Evolutionary conservation across 1,284 basidiomycete genomes (phyloP).

Genomic region (Pterulicium gracile): DNA sequence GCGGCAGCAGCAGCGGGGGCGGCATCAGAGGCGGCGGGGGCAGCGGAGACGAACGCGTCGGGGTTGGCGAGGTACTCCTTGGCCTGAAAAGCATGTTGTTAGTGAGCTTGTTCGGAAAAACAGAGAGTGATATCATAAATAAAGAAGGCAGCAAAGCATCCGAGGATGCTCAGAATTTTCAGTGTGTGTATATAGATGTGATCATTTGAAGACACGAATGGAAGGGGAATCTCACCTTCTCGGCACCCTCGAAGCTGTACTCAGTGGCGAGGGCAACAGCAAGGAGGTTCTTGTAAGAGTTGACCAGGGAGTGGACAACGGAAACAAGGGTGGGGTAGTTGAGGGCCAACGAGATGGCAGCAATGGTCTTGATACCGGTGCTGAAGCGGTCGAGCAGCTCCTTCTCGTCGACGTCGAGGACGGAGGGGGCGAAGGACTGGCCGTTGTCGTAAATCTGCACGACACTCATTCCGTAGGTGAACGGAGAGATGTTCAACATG

Average conservation of each 20-base stretch:
- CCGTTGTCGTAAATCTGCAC: constrained; percentile 90
- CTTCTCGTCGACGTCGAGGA: constrained; percentile 90
- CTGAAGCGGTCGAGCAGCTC: constrained; percentile 88
- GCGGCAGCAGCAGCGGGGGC: constrained; percentile 39
- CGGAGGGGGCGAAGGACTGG: constrained; percentile 82
- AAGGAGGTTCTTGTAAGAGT: constrained; percentile 98
- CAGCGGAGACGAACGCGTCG: constrained; percentile 84
- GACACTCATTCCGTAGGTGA: constrained; percentile 98
- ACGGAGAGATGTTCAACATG: constrained; percentile 98
- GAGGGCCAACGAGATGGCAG: constrained; percentile 90
- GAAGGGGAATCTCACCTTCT: constrained; percentile 58
- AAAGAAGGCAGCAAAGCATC: constrained; percentile 32
- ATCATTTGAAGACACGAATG: constrained; percentile 18
- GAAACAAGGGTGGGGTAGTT: constrained; percentile 96
- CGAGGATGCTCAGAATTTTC: constrained; percentile 68
- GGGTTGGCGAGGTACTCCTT: constrained; percentile 98
- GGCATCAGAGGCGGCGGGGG: constrained; percentile 49
- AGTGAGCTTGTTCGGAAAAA: constrained; percentile 16
- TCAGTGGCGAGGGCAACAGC: constrained; percentile 89
- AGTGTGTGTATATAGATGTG: constrained; percentile 50
- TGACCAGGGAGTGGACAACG: constrained; percentile 90
- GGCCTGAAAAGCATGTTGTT: constrained; percentile 40
- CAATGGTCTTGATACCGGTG: constrained; percentile 90
- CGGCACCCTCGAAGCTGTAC: constrained; percentile 88
- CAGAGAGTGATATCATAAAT: constrained; percentile 12